phyloP scores from a whole-genome alignment of 2,329 filamentous ascomycete genomes.

The Magnaporthiopsis poae region DNA sequence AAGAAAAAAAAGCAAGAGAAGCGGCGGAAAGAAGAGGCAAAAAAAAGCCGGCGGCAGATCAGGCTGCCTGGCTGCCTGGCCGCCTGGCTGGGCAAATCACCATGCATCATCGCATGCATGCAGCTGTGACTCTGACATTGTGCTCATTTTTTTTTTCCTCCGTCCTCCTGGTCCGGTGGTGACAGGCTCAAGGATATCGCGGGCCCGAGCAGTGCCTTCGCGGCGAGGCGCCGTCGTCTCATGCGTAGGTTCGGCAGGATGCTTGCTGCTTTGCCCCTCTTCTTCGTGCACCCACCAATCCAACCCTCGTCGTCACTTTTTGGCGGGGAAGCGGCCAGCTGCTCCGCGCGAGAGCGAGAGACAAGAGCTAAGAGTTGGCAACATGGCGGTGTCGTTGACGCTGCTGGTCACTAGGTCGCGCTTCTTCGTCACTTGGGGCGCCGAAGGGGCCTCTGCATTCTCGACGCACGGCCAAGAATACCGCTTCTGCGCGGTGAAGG shows the following conservation, averaged over 20 bases:
- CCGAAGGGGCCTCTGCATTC: slow-evolving; percentile 35
- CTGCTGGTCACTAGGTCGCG: slow-evolving; percentile 21
- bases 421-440: slow-evolving; percentile 36
- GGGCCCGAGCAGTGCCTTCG: slow-evolving; percentile 40
- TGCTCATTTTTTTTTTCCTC: neutral
- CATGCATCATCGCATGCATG: neutral
- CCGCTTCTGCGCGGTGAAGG: slow-evolving; percentile 33
- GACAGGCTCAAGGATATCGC: slow-evolving; percentile 23
- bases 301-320: neutral
- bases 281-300: slow-evolving; percentile 3
- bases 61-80: neutral
- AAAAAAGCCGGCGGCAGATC: neutral
- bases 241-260: slow-evolving; percentile 30
- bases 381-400: neutral
- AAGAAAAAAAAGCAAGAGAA: neutral
- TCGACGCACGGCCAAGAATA: slow-evolving; percentile 25
- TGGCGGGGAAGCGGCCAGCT: neutral
- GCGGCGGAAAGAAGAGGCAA: neutral
- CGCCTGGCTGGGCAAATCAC: neutral
- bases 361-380: neutral
- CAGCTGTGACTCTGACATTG: neutral
- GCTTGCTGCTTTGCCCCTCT: neutral
- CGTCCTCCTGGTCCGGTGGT: neutral
- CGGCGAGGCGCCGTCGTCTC: slow-evolving; percentile 28
- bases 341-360: neutral